Base-by-base conservation (phyloP, 331 rosid species). In the Quercus tomentella region DNA sequence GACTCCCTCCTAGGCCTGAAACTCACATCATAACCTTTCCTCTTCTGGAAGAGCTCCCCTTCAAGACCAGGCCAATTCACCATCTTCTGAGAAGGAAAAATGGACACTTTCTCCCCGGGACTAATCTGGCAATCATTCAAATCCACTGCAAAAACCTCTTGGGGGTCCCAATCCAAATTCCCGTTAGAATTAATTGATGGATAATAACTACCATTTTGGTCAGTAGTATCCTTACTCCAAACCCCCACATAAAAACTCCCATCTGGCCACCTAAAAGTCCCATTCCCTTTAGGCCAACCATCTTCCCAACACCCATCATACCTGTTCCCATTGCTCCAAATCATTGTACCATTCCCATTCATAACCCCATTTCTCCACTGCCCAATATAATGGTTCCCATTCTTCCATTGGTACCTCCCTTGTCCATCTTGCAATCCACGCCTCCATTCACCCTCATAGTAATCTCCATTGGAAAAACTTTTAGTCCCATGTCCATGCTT, bases 291-390 rank as follows among this genome's bases (percentile, higher is more conserved):
- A 45, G 98, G 97, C 2, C 86, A 76, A 9, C 97, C 94, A 15
- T 84, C 86, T 76, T 91, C 97, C 98, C 98, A 95, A 80, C 52
- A 81, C 49, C 98, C 98, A 72, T 95, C 97, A 84, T 84, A 92
- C 56, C 92, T 86, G 82, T 90, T 88, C 51, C 96, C 97, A 79
- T 86, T 89, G 79, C 49, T 74, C 96, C 91, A 91, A 84, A 90
- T 71, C 97, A 91, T 78, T 77, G 91, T 86, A 9, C 98, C 99
- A 77, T 76, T 83, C 62, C 98, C 97, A 84, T 84, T 71, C 65
- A 95, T 83, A 84, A 82, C 56, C 8, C 98, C 99, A 77, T 54
- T 81, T 67, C 43, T 89, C 98, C 98, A 95, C 5, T 91, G 91
- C 7, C 99, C 99, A 49, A 86, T 79, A 26, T 91, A 95, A 65